Base-by-base conservation (phyloP, 257 asterid species). In the Jacaranda mimosifolia region DNA sequence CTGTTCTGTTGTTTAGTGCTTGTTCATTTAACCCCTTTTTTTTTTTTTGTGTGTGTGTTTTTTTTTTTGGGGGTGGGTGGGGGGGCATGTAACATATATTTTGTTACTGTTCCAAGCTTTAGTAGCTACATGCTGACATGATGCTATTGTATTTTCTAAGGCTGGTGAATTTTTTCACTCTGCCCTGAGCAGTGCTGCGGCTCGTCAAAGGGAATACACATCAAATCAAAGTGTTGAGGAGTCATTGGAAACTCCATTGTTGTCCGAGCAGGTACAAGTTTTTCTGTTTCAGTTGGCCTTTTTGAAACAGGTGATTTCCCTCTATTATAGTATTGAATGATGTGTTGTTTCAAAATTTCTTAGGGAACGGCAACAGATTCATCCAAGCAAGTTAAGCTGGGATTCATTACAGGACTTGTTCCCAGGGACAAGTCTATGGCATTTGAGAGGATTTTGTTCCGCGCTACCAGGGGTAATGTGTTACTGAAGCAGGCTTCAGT, bases 391-490 rank as follows among this genome's bases (percentile, higher is more conserved):
- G 96, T 96, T 78, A 93, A 90, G 88, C 83, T 96, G 83, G 99
- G 99, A 77, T 91, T 77, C 81, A 70, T 89, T 39, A 81, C 97
- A 65, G 99, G 99, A 83, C 98, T 96, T 84, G 96, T 96, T 82
- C 92, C 98, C 32, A 87, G 97, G 85, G 97, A 73, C 18, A 96
- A 94, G 83, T 89, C 94, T 59, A 85, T 96, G 93, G 95, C 97
- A 58, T 96, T 96, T 42, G 99, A 96, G 89, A 92, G 99, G 89
- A 96, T 96, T 79, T 83, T 96, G 83, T 96, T 96, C 87, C 95
- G 98, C 70, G 97, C 97, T 72, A 93, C 99, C 80, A 89, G 99
- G 96, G 99, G 99, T 79, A 96, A 96, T 71, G 96, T 94, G 86
- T 89, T 85, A 73, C 84, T 96, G 78, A 93, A 86, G 88, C 98